Percentiles rank a stretch among this genome's conserved stretches.
Evolutionary conservation across 768 basidiomycete species (phyloP).

Genomic region (Macrocybe gigantea): DNA sequence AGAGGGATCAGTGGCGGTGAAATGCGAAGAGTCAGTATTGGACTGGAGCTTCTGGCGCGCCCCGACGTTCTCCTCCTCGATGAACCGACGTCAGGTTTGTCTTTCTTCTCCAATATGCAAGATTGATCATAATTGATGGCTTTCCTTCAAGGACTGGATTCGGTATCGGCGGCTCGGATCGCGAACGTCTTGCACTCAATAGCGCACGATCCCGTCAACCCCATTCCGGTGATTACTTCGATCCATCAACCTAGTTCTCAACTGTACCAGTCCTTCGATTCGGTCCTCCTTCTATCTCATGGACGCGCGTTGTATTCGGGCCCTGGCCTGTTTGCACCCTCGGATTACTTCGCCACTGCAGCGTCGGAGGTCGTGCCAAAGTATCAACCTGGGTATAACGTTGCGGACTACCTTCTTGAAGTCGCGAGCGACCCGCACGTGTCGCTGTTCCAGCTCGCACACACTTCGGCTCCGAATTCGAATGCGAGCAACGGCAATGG

Average conservation of each 20-base stretch:
- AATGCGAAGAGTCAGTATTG: conserved; percentile 86
- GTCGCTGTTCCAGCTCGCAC: conserved; percentile 31
- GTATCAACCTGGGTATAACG: conserved; percentile 80
- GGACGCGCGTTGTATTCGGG: conserved; percentile 80
- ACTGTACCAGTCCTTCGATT: conserved; percentile 81
- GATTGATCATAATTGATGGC: conserved; percentile 1
- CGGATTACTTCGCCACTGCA: conserved; percentile 52
- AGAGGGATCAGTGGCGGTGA: conserved; percentile 91
- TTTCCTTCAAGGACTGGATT: conserved; percentile 59
- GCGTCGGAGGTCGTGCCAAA: conserved; percentile 34
- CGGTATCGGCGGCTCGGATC: conserved; percentile 78
- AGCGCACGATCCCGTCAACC: conserved; percentile 59
- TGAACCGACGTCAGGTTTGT: conserved; percentile 67
- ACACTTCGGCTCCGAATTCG: conserved; percentile 1
- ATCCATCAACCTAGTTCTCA: conserved; percentile 89
- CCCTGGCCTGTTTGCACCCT: conserved; percentile 64
- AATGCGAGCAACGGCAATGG: background rate
- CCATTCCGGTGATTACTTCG: conserved; percentile 79
- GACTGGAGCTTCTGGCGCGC: conserved; percentile 78
- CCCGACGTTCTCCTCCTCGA: conserved; percentile 86
- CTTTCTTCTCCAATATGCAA: background rate
- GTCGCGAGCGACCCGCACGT: conserved; percentile 67
- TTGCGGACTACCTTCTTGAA: conserved; percentile 90
- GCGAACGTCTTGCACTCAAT: conserved; percentile 73
- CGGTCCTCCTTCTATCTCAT: conserved; percentile 69